Conservation (phyloP, 805 yeast species). For the Candida manassasensis region DNA sequence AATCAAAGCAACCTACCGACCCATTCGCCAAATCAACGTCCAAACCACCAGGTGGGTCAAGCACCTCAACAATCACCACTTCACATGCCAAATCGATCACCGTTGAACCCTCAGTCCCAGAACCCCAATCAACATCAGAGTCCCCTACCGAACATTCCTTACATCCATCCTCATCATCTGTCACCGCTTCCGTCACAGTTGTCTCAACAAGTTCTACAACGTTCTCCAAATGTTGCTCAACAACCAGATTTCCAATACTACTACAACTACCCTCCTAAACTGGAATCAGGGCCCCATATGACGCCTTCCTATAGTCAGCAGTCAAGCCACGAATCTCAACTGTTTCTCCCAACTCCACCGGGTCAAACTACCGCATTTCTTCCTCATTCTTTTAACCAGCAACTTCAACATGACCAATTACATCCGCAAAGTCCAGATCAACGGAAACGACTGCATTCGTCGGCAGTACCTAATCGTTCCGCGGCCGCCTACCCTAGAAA, state of each 20-base stretch:
- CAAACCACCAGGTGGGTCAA: too few species aligned
- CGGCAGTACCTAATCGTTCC: conserved; percentile 14
- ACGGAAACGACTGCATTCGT: conserved; percentile 8
- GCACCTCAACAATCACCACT: too few species aligned
- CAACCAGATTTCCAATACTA: conserved; percentile 3
- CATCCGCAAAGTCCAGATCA: conserved; percentile 3
- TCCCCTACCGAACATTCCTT: neutral
- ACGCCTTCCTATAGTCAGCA: neutral
- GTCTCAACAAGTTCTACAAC: neutral
- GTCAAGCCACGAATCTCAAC: neutral
- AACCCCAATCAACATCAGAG: neutral
- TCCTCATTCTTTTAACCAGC: neutral
- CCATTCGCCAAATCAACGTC: too few species aligned
- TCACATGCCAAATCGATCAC: too few species aligned
- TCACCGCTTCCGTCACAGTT: neutral
- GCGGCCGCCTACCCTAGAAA: conserved; percentile 17
- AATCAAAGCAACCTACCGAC: too few species aligned
- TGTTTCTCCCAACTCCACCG: neutral
- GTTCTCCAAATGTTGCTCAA: neutral
- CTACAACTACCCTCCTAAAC: conserved; percentile 2
- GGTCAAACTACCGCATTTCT: conserved; percentile 1
- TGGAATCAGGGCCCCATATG: neutral
- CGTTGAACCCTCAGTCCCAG: neutral
- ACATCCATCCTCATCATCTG: neutral
- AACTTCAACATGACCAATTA: neutral